Evolutionary conservation across 306 rosid species (phyloP), one percentile per base, ranked within the genome.

Genomic region (Prunus mongolica): DNA sequence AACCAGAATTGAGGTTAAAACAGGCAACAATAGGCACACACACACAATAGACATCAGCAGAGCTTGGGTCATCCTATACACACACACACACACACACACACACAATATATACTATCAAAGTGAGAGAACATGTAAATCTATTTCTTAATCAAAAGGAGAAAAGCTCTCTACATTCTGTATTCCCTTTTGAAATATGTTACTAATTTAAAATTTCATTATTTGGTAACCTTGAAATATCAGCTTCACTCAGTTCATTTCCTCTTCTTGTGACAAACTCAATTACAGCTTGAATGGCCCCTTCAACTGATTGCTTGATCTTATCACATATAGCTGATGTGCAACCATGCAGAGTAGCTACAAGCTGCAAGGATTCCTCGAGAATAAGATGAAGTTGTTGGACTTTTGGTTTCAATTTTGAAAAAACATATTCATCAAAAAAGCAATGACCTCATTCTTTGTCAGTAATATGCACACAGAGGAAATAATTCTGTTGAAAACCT

Each of bases 211-310:
- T n/a, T 79, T 61, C 13, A 38, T 30, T 58, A 81, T 30, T 49
- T 65, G 64, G 75, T 38, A 85, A 94, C 98, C 97, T 94, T 76
- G 98, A 87, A 75, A 92, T 87, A 69, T 94, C 98, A 67, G 72
- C 85, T 67, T 92, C 97, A 30, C 83, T 84, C 75, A 94, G 89
- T 80, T 90, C 98, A 76, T 71, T 79, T 74, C 94, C 96, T 78
- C 98, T 90, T 77, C 72, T 90, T 9, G 88, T 85, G 72, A 92
- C 96, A 69, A 94, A 88, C 86, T 94, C 96, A 67, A 90, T 83
- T 75, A 94, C 88, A 75, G 96, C 97, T 83, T 92, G 96, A 86
- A 94, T 89, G 71, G 92, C 89, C 82, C 98, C 98, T 88, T 94
- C 98, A 34, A 97, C 96, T 41, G 98, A 92, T 82, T 92, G 98